A percentile compares a stretch with the other conserved stretches of the same genome.
Conservation (phyloP, 2,329 filamentous ascomycete genomes). For the Diaporthe helianthi region DNA sequence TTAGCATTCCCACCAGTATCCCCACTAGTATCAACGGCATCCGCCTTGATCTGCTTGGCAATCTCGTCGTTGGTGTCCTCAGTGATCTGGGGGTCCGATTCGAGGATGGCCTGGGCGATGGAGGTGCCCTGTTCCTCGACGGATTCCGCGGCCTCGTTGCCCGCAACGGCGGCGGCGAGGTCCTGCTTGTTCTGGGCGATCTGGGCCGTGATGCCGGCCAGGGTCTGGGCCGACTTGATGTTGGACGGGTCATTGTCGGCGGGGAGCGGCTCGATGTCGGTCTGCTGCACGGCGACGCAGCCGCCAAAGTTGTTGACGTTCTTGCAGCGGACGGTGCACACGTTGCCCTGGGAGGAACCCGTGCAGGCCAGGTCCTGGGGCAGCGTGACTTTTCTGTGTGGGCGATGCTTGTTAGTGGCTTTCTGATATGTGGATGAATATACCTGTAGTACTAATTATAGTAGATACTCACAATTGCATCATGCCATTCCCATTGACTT, state of each 20-base stretch:
- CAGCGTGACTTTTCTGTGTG: conserved; percentile 48
- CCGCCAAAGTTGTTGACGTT: conserved; percentile 61
- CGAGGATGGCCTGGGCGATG: conserved; percentile 24
- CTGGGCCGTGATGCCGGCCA: conserved; percentile 53
- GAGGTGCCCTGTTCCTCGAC: conserved; percentile 38
- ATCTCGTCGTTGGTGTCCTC: conserved; percentile 13
- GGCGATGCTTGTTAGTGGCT: conserved; percentile 46
- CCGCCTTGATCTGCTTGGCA: conserved; percentile 1
- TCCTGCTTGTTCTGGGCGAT: conserved; percentile 57
- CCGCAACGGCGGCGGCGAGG: conserved; percentile 52
- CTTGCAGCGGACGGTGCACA: conserved; percentile 62
- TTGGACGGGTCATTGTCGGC: conserved; percentile 48
- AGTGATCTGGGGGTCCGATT: conserved; percentile 17
- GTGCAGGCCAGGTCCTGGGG: conserved; percentile 54
- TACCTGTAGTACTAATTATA: too few relatives aligned
- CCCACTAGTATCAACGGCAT: neutral
- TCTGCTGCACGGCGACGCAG: conserved; percentile 61
- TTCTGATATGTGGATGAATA: neutral
- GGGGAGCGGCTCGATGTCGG: conserved; percentile 47
- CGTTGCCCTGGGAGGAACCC: conserved; percentile 60
- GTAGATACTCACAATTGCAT: conserved; percentile 50
- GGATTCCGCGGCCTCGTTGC: conserved; percentile 48
- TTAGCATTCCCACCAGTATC: neutral
- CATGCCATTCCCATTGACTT: conserved; percentile 58
- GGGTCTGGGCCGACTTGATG: conserved; percentile 52